phyloP scores from a whole-genome alignment of 192 early-diverging fungal species.

The Allomyces arbusculus region DNA sequence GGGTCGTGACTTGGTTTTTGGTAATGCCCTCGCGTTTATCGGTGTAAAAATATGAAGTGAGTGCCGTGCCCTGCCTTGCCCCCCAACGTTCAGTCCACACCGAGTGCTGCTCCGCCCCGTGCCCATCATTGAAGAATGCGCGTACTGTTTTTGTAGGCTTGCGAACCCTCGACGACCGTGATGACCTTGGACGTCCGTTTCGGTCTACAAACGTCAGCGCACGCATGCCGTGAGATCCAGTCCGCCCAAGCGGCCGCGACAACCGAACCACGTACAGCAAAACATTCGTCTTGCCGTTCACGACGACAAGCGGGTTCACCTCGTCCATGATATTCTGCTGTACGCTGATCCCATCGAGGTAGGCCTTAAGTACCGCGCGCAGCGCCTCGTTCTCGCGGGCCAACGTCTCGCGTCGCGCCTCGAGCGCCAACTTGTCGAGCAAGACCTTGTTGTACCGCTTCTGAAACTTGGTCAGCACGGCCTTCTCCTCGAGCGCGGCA shows the following conservation, averaged over 20 bases:
- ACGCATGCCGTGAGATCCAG: background rate
- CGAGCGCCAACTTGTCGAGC: constrained; percentile 26
- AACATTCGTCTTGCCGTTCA: constrained; percentile 20
- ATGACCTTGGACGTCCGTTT: background rate
- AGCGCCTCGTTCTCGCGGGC: constrained; percentile 29
- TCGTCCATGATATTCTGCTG: constrained; percentile 23
- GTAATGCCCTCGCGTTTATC: too few relatives aligned
- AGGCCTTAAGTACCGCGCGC: constrained; percentile 29
- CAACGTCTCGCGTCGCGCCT: constrained; percentile 17
- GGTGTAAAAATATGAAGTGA: too few relatives aligned
- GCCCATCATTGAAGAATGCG: too few relatives aligned
- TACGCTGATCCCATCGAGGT: constrained; percentile 35
- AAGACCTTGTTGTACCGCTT: constrained; percentile 35
- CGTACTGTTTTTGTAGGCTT: background rate
- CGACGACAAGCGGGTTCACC: constrained; percentile 32
- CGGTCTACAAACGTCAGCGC: background rate
- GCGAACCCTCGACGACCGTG: background rate
- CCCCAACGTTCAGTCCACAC: too few relatives aligned
- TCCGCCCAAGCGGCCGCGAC: background rate
- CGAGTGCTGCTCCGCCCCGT: too few relatives aligned
- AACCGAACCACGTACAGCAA: background rate
- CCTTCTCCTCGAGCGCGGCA: background rate
- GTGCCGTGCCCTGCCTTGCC: too few relatives aligned
- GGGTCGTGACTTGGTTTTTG: too few relatives aligned
- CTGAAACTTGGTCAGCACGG: constrained; percentile 29